Base-by-base conservation (phyloP, 140 eudicot species). In the Stevia rebaudiana region DNA sequence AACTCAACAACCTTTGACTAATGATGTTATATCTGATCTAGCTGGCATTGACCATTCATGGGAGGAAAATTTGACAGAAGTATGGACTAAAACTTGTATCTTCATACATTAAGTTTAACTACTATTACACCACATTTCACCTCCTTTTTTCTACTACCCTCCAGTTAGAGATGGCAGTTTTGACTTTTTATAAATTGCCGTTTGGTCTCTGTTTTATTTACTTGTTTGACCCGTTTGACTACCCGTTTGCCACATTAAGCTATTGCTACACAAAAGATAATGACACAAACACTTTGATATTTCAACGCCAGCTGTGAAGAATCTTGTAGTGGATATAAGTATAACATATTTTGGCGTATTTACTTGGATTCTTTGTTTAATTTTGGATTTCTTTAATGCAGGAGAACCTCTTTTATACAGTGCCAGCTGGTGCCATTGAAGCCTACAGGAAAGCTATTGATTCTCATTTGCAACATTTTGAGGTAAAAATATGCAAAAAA, bases 341-440 rank as follows among this genome's bases (percentile, higher is more conserved):
- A 56, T 69, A 43, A 69, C 46, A 43, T 11, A 42, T 44, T 17
- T 19, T 18, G 22, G 56, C 35, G 4, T 59, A 21, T 69, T 17
- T 48, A 67, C 63, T 12, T 69, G 19, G 30, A 4, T 31, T 33
- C 35, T 6, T 22, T 23, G 48, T 37, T 57, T 11, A 57, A 19
- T 16, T 66, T 49, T 58, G 49, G 33, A 23, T 50, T 40, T 22
- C 13, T 67, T 61, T 33, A 49, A 67, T 75, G 59, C 79, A 88
- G 96, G 94, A 85, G 69, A 88, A 74, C 52, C 90, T 88, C 74
- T 88, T 88, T 72, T 88, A 85, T 63, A 47, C 82, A 46, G 88
- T 85, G 22, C 87, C 84, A n/a, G 75, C 80, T 74, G 95, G 95
- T 59, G 83, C 96, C 3, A 72, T 83, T 71, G 90, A 85, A 71